Conservation (phyloP, 345 rosid species). For the Carallia pectinifolia region DNA sequence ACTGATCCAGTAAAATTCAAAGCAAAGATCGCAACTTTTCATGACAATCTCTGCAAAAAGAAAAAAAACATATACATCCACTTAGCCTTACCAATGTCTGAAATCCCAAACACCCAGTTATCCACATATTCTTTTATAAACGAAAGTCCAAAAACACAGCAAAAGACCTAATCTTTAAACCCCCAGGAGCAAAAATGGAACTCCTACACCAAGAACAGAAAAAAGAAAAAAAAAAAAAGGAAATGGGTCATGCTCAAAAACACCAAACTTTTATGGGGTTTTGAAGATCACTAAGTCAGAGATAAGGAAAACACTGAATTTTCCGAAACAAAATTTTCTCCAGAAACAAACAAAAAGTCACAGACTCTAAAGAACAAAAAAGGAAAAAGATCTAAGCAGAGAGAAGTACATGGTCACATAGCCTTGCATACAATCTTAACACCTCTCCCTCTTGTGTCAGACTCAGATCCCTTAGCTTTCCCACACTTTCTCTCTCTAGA, state of each 20-base stretch:
- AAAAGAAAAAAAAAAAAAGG: not conserved
- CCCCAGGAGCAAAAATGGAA: not conserved
- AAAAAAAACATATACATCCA: conserved; percentile 2
- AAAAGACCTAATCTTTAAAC: not conserved
- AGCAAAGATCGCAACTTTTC: conserved; percentile 18
- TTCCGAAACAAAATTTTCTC: not conserved
- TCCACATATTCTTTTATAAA: not conserved
- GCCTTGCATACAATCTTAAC: conserved; percentile 20
- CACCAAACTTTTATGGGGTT: conserved; percentile 4
- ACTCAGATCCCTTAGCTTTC: conserved; percentile 21
- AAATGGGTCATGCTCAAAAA: not conserved
- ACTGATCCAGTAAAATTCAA: conserved; percentile 4
- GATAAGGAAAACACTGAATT: not conserved
- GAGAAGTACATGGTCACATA: not conserved
- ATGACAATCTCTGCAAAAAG: conserved; percentile 9
- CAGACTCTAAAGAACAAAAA: not conserved
- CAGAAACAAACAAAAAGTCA: conserved; percentile 22
- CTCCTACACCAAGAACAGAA: not conserved
- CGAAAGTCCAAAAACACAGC: too few species aligned
- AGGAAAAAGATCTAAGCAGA: not conserved
- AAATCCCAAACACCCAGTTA: not conserved
- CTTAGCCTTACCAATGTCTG: not conserved
- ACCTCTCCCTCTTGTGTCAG: conserved; percentile 8
- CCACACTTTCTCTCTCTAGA: conserved; percentile 16
- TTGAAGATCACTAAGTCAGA: not conserved